Evolutionary conservation across 2,329 filamentous ascomycete genomes (phyloP).

Genomic region (Aspergillus brunneoviolaceus): DNA sequence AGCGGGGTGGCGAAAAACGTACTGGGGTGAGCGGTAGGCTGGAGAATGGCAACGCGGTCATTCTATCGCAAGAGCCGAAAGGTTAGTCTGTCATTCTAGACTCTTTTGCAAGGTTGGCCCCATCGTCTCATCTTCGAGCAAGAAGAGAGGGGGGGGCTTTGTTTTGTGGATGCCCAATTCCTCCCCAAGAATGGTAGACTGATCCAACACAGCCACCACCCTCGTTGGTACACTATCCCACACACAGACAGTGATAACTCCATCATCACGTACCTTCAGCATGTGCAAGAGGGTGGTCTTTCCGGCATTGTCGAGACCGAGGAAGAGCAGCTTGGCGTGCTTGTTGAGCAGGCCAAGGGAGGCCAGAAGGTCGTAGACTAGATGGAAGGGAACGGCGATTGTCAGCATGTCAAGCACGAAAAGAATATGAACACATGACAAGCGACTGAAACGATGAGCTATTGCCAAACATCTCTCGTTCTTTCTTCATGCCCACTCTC

Average conservation of each 20-base stretch:
- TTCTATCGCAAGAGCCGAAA: conserved; percentile 56
- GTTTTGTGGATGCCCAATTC: not conserved
- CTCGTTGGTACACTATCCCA: not conserved
- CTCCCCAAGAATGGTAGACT: not conserved
- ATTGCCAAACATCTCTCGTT: no score
- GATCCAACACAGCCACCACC: not conserved
- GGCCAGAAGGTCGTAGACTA: conserved; percentile 87
- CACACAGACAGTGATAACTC: not conserved
- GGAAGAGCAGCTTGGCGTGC: conserved; percentile 91
- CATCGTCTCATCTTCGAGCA: not conserved
- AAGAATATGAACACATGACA: not conserved
- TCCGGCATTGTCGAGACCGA: conserved; percentile 90
- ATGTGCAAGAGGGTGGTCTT: conserved; percentile 94
- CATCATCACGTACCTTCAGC: conserved; percentile 70
- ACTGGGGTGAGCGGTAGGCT: conserved; percentile 91
- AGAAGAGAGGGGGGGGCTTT: not conserved
- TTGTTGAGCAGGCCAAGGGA: conserved; percentile 89
- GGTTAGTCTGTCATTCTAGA: not conserved
- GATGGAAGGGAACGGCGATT: conserved; percentile 17
- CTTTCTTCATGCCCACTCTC: no score
- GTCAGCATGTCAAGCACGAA: not conserved
- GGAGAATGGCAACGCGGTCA: conserved; percentile 86
- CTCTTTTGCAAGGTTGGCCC: not conserved
- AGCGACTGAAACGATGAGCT: not conserved
- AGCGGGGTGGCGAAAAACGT: conserved; percentile 39